These are phyloP conservation scores for Tylopilus subfusipes DNA, from an alignment of 768 basidiomycete genomes.

Conservation along the genomic window DNA sequence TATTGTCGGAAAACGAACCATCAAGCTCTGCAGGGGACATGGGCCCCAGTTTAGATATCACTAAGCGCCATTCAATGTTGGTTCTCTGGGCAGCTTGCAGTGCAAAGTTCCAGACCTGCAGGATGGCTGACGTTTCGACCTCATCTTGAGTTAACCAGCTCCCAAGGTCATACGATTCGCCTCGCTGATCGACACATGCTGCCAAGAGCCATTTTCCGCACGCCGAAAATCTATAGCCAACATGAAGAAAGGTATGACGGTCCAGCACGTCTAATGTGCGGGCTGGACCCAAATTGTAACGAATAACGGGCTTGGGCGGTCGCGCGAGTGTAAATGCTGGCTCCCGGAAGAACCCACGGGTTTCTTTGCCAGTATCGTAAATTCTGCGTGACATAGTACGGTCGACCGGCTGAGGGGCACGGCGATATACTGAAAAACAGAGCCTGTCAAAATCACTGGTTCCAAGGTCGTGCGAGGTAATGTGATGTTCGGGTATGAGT, in stretches of 20 bases:
- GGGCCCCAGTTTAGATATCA: conserved; percentile 63
- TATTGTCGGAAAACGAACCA: conserved; percentile 43
- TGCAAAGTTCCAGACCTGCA: conserved; percentile 70
- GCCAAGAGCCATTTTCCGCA: conserved; percentile 77
- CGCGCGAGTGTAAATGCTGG: conserved; percentile 64
- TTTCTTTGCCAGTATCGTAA: conserved; percentile 37
- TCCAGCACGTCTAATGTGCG: conserved; percentile 50
- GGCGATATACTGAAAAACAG: conserved; percentile 67
- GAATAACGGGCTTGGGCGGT: conserved; percentile 33
- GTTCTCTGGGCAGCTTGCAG: conserved; percentile 58
- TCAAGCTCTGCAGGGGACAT: conserved; percentile 59
- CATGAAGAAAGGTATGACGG: conserved; percentile 64
- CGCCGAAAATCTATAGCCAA: conserved; percentile 64
- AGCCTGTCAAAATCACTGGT: conserved; percentile 42
- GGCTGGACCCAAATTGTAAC: conserved; percentile 39
- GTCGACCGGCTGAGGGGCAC: conserved; percentile 57
- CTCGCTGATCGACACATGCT: conserved; percentile 73
- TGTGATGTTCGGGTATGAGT: conserved; percentile 64
- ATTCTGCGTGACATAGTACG: conserved; percentile 57
- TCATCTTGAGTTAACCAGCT: conserved; percentile 62
- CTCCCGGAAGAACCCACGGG: conserved; percentile 55
- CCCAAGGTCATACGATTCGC: conserved; percentile 66
- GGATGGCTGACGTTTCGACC: conserved; percentile 45
- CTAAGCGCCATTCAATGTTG: conserved; percentile 77
- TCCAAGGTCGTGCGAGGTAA: conserved; percentile 36